phyloP scores from a whole-genome alignment of 202 grass and related monocot species.

The Setaria italica region DNA sequence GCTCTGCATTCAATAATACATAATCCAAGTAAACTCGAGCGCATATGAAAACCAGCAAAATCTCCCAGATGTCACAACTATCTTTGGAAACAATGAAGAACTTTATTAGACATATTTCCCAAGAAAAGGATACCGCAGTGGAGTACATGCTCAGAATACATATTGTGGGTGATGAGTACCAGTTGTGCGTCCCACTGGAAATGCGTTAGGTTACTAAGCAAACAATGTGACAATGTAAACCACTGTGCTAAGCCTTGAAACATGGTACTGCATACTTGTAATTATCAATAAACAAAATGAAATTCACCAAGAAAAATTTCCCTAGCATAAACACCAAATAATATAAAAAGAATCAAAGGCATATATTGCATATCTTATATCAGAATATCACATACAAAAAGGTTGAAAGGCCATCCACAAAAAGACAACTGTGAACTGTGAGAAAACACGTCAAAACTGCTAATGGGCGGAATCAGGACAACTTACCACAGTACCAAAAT shows the following conservation, averaged over 20 bases:
- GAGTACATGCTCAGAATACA: conserved; percentile 5
- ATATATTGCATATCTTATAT: background rate
- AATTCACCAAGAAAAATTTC: background rate
- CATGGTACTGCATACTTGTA: background rate
- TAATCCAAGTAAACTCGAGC: background rate
- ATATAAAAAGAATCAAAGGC: background rate
- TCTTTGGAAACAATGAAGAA: background rate
- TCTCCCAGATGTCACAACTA: background rate
- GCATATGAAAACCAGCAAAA: background rate
- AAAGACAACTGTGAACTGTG: background rate
- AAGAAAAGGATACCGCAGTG: background rate
- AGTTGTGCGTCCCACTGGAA: background rate
- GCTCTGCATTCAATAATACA: background rate
- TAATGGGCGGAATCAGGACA: background rate
- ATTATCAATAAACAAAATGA: background rate
- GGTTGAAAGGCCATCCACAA: too few relatives aligned
- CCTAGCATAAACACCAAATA: background rate
- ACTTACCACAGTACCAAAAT: conserved; percentile 95
- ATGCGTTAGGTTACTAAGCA: background rate
- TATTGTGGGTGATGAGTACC: background rate
- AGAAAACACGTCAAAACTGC: background rate
- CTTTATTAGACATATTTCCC: background rate
- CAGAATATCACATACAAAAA: background rate
- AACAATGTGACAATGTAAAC: background rate
- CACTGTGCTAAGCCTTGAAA: background rate